Base-by-base conservation (phyloP, 176 grass and related monocot genomes). In the Chloris gayana region DNA sequence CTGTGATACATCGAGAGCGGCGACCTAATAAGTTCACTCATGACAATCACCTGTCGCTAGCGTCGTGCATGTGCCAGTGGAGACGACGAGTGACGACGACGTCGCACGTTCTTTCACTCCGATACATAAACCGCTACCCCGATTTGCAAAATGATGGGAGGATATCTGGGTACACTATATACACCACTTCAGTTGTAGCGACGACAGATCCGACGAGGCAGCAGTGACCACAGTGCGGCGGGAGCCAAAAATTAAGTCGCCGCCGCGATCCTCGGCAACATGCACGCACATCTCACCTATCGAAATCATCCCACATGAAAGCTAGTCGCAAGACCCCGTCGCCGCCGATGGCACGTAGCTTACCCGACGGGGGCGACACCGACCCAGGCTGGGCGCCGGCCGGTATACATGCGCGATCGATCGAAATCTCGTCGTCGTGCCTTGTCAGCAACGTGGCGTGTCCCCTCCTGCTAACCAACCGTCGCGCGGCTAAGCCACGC, bases 61-160 rank as follows among this genome's bases (percentile, higher is more conserved):
- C 18, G 51, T 54, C 51, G 17, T 24, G 35, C 35, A 37, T 37
- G 35, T 37, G 35, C 35, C 35, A 37, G 7, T 37, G 35, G 35
- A 2, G 35, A 37, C 35, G 35, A 37, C 5, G 4, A 41, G 41
- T 3, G 35, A 56, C 63, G 64, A 41, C 35, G 24, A 29, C 73
- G 32, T 24, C 76, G 44, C 22, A 67, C 38, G 76, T 54, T 79
- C 29, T 81, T 63, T 60, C 78, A 24, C 24, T 50, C 24, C 24
- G 47, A 22, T 69, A 69, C 4, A 51, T 15, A 51, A 51, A 51
- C 15, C 19, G 17, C 5, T 51, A 4, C 0, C 47, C 5, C 47
- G 15, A 51, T 18, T 51, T 5, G 47, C 17, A 19, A 18, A 51
- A 51, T 51, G 47, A 51, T 37, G 35, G 35, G 5, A 37, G 35